Conservation (phyloP, 164 flowering plant species). For the Kingdonia uniflora region DNA sequence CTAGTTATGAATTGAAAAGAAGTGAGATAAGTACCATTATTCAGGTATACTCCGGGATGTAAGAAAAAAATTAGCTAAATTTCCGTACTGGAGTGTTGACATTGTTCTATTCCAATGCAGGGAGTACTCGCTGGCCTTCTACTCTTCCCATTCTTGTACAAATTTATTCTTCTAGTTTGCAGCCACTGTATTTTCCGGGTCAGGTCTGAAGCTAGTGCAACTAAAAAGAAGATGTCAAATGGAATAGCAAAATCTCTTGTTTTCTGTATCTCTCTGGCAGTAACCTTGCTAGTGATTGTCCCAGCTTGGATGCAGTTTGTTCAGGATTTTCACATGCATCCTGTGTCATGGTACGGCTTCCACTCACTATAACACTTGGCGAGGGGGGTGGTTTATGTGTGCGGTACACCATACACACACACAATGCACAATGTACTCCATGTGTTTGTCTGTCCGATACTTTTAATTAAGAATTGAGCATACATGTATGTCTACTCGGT, state of each 20-base stretch:
- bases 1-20: constrained; percentile 36
- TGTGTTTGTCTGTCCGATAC: neutral
- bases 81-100: constrained; percentile 3
- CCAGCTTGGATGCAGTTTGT: constrained; percentile 90
- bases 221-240: constrained; percentile 13
- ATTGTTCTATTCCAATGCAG: constrained; percentile 32
- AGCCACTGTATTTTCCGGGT: constrained; percentile 11
- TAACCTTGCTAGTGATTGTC: constrained; percentile 31
- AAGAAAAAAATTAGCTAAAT: neutral
- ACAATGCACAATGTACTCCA: neutral
- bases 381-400: neutral
- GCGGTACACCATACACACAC: neutral
- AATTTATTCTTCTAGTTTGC: constrained; percentile 29
- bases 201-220: constrained; percentile 11
- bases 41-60: constrained; percentile 40
- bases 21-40: constrained; percentile 68
- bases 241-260: constrained; percentile 42
- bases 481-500: too few relatives aligned
- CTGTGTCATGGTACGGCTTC: constrained; percentile 60
- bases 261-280: constrained; percentile 46
- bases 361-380: neutral
- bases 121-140: constrained; percentile 76
- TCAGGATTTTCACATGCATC: constrained; percentile 63
- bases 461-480: neutral
- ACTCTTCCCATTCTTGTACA: constrained; percentile 49